These are phyloP conservation scores for Amaranthus hypochondriacus DNA, from an alignment of 148 eudicot species.

Conservation along the genomic window DNA sequence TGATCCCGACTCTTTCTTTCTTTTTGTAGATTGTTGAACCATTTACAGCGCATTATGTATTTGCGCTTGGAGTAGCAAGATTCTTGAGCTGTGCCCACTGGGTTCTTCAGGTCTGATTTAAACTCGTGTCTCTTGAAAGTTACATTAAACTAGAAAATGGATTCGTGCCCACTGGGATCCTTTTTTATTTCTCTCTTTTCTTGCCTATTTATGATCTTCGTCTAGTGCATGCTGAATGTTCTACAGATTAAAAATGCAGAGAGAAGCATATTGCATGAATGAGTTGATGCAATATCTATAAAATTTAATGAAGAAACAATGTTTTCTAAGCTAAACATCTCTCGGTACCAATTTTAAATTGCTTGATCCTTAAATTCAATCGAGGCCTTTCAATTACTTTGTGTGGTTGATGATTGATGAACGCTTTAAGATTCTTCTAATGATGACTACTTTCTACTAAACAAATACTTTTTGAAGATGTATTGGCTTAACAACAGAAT, in stretches of 20 bases:
- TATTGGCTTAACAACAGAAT: too few species aligned
- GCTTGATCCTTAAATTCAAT: neutral
- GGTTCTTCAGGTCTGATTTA: slow-evolving; percentile 77
- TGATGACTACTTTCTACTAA: too few species aligned
- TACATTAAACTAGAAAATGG: slow-evolving; percentile 2
- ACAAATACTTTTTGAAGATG: too few species aligned
- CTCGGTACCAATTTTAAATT: neutral
- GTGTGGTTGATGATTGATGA: too few species aligned
- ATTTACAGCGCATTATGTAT: slow-evolving; percentile 95
- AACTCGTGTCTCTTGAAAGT: neutral
- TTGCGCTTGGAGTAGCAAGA: slow-evolving; percentile 82
- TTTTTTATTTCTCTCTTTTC: neutral
- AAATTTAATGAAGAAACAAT: too few species aligned
- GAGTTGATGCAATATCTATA: too few species aligned
- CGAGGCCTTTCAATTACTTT: neutral
- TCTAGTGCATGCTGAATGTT: too few species aligned
- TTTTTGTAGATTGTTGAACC: slow-evolving; percentile 87
- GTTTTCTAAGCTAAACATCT: neutral
- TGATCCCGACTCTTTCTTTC: slow-evolving; percentile 11
- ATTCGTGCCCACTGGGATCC: too few species aligned
- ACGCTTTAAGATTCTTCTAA: too few species aligned
- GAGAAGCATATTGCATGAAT: too few species aligned
- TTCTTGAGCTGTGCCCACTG: slow-evolving; percentile 94
- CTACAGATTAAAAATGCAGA: too few species aligned
- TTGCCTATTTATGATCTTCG: too few species aligned